Percentiles rank a stretch among this genome's conserved stretches.
phyloP scores from a whole-genome alignment of 768 basidiomycete genomes.

The Leccinum arenicola region DNA sequence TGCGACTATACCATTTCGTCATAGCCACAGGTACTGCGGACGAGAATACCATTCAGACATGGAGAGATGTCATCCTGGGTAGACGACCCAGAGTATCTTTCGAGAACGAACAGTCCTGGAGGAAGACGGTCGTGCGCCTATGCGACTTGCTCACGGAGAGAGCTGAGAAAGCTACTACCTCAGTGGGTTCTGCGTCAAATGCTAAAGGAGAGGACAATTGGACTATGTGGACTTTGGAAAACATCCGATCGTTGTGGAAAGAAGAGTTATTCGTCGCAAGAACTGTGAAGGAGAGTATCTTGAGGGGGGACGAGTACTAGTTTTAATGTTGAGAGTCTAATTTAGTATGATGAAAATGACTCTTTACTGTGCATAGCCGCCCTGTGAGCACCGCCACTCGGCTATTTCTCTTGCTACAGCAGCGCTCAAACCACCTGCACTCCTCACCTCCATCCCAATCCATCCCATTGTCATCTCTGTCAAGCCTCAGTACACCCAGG shows the following conservation, averaged over 20 bases:
- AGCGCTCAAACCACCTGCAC: background rate
- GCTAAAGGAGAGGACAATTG: slow-evolving; percentile 17
- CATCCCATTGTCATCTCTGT: slow-evolving; percentile 10
- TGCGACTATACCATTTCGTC: slow-evolving; percentile 62
- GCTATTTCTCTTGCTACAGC: background rate
- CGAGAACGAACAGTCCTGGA: slow-evolving; percentile 51
- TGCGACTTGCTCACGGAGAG: slow-evolving; percentile 39
- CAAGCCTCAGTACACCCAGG: slow-evolving; percentile 11
- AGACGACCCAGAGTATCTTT: slow-evolving; percentile 42
- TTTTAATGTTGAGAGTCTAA: background rate
- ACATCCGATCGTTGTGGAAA: slow-evolving; percentile 52
- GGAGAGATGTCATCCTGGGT: slow-evolving; percentile 55
- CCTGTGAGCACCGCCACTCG: background rate
- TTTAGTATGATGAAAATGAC: background rate
- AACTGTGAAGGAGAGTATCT: slow-evolving; percentile 45
- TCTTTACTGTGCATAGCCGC: background rate
- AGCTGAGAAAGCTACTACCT: slow-evolving; percentile 26
- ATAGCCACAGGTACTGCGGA: slow-evolving; percentile 26
- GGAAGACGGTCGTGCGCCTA: slow-evolving; percentile 34
- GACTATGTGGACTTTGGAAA: slow-evolving; percentile 34
- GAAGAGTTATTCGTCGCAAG: slow-evolving; percentile 57
- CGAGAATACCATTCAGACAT: slow-evolving; percentile 38
- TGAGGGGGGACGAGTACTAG: slow-evolving; percentile 49
- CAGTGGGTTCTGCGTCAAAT: background rate
- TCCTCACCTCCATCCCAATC: slow-evolving; percentile 1